Evolutionary conservation across 306 rosid genomes (phyloP), one percentile per base, ranked within the genome.

Genomic region (Datisca glomerata): DNA sequence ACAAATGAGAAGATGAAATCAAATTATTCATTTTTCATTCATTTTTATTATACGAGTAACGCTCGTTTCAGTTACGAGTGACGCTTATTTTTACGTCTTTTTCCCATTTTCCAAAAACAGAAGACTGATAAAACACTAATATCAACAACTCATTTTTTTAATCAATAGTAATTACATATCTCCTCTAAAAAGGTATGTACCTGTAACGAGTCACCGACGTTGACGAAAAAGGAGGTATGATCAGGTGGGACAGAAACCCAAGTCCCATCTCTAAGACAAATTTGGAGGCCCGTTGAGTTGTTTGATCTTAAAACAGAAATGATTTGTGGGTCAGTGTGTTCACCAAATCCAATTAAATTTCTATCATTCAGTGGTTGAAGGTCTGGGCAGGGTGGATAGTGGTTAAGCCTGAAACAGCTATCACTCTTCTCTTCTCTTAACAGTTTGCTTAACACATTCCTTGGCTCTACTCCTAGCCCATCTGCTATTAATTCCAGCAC

Each of bases 251-350:
- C 68, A 23, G 94, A 55, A 44, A 59, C 80, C 96, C 96, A 87
- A 47, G 66, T 66, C 25, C 89, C 96, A 62, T 87, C 89, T 51
- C 24, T 70, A 11, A 79, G 48, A 45, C 82, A 66, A 21, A 87
- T 87, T 63, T 87, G 93, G 7, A 87, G 76, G 5, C 96, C 85
- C 0, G 85, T 63, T 1, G 87, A 69, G 69, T 71, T 67, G 64
- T 82, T 87, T 0, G 96, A 87, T 68, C 86, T 67, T 3, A 87
- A 52, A 9, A 72, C 78, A 62, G 96, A 87, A 24, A 87, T 71
- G n/a, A 87, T 69, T 40, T 87, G 96, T 45, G 96, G 96, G 72
- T 87, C 96, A 19, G 96, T 87, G 62, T 87, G 96, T 46, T 87
- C 96, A 49, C 94, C 96, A 56, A 87, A 87, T 18, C 94, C 96